phyloP scores from a whole-genome alignment of 129 eudicot genomes.

The Tanacetum coccineum region DNA sequence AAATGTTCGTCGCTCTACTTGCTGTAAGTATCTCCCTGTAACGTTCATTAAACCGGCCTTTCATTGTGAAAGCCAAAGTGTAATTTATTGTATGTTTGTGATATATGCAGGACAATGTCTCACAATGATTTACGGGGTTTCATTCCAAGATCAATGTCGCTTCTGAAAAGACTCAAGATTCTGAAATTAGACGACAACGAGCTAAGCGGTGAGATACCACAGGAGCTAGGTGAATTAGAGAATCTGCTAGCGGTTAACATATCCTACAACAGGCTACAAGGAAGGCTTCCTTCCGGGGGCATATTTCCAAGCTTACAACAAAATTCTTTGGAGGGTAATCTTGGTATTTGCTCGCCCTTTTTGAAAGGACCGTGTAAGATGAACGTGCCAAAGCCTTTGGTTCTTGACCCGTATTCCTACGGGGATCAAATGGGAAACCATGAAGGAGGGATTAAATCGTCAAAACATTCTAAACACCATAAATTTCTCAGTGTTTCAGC shows the following conservation, averaged over 20 bases:
- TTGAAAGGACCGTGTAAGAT: constrained; percentile 76
- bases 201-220: constrained; percentile 89
- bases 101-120: constrained; percentile 68
- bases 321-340: constrained; percentile 71
- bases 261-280: constrained; percentile 79
- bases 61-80: not conserved
- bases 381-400: constrained; percentile 85
- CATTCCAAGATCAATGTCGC: constrained; percentile 75
- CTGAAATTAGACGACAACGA: constrained; percentile 70
- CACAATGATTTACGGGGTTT: constrained; percentile 61
- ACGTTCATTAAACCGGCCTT: not conserved
- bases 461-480: constrained; percentile 33
- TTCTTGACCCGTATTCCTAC: constrained; percentile 69
- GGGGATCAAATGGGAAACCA: constrained; percentile 44
- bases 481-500: constrained; percentile 78
- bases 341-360: constrained; percentile 86
- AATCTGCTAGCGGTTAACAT: constrained; percentile 76
- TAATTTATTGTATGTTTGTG: constrained; percentile 5
- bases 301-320: constrained; percentile 64
- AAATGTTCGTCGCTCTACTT: constrained; percentile 87
- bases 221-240: constrained; percentile 59
- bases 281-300: constrained; percentile 70
- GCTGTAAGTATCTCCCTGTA: constrained; percentile 63
- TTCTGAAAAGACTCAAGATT: constrained; percentile 76
- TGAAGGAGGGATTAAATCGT: constrained; percentile 17